A percentile compares a stretch with the other conserved stretches of the same genome.
Evolutionary conservation across 306 rosid species (phyloP).

Genomic region (Arachis stenosperma): DNA sequence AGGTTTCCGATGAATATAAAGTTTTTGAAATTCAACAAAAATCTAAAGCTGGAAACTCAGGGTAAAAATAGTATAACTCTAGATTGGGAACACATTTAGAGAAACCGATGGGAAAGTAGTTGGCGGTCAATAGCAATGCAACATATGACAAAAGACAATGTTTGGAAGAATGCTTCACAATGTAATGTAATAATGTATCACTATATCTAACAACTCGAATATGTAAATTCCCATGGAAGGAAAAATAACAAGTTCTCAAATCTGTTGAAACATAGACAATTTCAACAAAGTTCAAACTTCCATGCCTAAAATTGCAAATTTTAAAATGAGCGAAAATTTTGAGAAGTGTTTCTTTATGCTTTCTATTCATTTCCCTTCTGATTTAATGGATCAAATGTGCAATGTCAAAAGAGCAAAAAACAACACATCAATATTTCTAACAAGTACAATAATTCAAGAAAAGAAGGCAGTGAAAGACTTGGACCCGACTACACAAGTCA

Average conservation of each 20-base stretch:
- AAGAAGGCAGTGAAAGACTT: neutral
- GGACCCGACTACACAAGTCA: neutral
- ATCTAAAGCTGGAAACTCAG: no score
- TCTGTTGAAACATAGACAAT: neutral
- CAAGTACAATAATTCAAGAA: neutral
- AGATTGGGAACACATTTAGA: neutral
- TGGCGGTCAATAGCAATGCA: neutral
- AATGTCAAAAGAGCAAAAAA: neutral
- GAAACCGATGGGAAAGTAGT: neutral
- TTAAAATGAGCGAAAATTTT: neutral
- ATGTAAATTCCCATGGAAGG: neutral
- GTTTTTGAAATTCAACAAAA: no score
- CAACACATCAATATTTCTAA: conserved; percentile 3
- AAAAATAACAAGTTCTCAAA: conserved; percentile 15
- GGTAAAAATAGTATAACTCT: neutral
- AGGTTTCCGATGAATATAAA: no score
- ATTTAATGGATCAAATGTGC: conserved; percentile 3
- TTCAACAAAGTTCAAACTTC: conserved; percentile 1
- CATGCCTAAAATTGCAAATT: neutral
- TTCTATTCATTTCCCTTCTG: neutral
- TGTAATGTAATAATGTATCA: neutral
- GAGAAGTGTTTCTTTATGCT: neutral
- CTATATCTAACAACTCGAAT: neutral
- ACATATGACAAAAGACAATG: neutral
- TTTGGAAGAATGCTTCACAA: neutral